A percentile compares a stretch with the other conserved stretches of the same genome.
phyloP scores from a whole-genome alignment of 176 grass and related monocot species.

The Avena insularis region DNA sequence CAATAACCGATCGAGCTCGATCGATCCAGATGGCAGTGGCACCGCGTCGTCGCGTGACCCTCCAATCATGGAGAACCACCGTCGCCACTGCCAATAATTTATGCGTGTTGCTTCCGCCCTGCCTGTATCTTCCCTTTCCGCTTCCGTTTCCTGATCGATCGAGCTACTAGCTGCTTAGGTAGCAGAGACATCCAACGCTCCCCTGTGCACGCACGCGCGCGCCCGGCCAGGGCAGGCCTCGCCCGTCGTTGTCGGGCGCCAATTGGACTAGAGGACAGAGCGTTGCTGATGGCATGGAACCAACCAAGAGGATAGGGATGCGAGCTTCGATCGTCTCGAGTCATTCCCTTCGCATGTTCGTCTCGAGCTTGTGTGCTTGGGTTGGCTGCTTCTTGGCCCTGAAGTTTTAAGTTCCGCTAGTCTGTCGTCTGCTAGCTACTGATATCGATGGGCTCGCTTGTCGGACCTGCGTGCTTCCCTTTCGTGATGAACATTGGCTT shows the following conservation, averaged over 20 bases:
- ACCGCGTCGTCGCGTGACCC: slow-evolving; percentile 9
- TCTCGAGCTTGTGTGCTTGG: not conserved
- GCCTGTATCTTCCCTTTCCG: not conserved
- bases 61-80: slow-evolving; percentile 39
- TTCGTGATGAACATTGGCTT: not conserved
- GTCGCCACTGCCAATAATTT: slow-evolving; percentile 43
- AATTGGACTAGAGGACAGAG: not conserved
- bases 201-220: slow-evolving; percentile 31
- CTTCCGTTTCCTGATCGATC: not conserved
- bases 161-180: not conserved
- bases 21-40: slow-evolving; percentile 15
- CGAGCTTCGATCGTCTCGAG: not conserved
- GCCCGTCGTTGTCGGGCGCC: slow-evolving; percentile 11
- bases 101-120: slow-evolving; percentile 38
- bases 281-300: slow-evolving; percentile 2
- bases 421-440: not conserved
- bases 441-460: not conserved
- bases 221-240: not conserved
- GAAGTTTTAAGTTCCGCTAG: not conserved
- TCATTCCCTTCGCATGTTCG: not conserved
- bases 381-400: slow-evolving; percentile 7
- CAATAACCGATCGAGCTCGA: not conserved
- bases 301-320: slow-evolving; percentile 14
- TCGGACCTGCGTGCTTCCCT: slow-evolving; percentile 27
- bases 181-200: not conserved